Percentiles rank a stretch among this genome's conserved stretches.
phyloP scores from a whole-genome alignment of 1,284 basidiomycete species.

The Taiwanofungus camphoratus region DNA sequence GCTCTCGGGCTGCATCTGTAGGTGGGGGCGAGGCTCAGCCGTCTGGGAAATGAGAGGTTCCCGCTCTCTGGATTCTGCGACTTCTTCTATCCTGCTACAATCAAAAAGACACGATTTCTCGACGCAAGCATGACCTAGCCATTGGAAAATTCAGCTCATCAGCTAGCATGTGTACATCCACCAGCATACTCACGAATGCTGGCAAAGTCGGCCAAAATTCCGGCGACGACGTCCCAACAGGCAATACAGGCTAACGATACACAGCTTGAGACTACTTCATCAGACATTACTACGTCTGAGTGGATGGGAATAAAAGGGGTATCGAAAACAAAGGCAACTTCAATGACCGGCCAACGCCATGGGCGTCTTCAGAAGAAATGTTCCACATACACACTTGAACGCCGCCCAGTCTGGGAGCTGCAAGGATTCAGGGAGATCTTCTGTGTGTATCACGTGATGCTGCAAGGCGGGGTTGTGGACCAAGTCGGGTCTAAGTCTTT shows the following conservation, averaged over 20 bases:
- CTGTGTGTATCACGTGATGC: neutral
- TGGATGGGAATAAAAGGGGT: neutral
- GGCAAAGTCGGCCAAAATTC: constrained; percentile 2
- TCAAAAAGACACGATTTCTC: neutral
- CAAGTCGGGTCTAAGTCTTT: neutral
- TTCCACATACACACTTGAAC: neutral
- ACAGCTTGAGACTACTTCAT: constrained; percentile 1
- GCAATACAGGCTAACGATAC: constrained; percentile 4
- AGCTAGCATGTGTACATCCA: neutral
- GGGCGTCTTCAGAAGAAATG: neutral
- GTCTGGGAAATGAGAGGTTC: neutral
- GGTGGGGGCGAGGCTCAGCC: neutral
- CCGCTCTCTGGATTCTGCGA: neutral
- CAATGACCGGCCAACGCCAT: neutral
- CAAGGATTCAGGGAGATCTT: neutral
- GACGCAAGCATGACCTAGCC: constrained; percentile 6
- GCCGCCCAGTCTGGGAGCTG: neutral
- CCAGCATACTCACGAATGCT: constrained; percentile 6
- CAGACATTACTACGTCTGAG: constrained; percentile 5
- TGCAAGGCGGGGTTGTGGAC: neutral
- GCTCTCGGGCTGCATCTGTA: neutral
- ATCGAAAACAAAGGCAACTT: neutral
- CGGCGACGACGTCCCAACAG: constrained; percentile 1
- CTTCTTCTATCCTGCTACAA: neutral
- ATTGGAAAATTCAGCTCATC: neutral